Base-by-base conservation (phyloP, 495 filamentous ascomycete species). In the Lichina pygmaea region DNA sequence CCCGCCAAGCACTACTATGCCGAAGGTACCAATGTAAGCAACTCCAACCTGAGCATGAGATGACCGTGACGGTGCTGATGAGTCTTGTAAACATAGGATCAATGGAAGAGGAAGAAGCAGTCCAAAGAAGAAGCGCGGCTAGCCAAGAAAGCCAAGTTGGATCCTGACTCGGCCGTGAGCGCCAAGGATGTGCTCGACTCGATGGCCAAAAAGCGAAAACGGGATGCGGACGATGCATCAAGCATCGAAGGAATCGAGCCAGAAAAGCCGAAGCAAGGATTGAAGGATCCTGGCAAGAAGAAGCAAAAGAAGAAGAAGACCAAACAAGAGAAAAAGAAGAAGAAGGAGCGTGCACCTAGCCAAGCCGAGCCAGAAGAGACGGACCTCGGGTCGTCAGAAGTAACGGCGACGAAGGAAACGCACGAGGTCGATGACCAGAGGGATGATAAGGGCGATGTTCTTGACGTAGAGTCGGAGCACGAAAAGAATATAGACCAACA, bases 1-100 rank as follows among this genome's bases (percentile, higher is more conserved):
- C 89, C 89, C 31, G 86, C 83, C 16, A 86, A 86, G 58, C 73
- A 79, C 52, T 93, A 93, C 61, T 93, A 89, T 56, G 81, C 77
- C 37, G 76, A 85, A 53, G 83, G 91, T 52, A 75, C 64, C 38
- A 85, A 64, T 62, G 85, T 93, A 77, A 52, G 82, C 76, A 44
- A 44, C 45, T 8, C 33, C 36, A 36, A 8, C 33, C 30, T 13
- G 11, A 12, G 30, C 11, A 15, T 46, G 41, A n/a, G 8, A 8
- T 16, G 9, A 11, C 7, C 11, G 7, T 24, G 38, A 33, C 30
- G 31, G 8, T 38, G 15, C 11, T 46, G 37, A 44, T 44, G 6
- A 43, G 6, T 13, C 16, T 10, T 42, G 6, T 16, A 10, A 32
- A 49, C 31, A 50, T 13, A 85, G 77, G 72, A 68, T 50, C 71